phyloP scores from a whole-genome alignment of 305 asterid species.

The Rubia tinctorum region DNA sequence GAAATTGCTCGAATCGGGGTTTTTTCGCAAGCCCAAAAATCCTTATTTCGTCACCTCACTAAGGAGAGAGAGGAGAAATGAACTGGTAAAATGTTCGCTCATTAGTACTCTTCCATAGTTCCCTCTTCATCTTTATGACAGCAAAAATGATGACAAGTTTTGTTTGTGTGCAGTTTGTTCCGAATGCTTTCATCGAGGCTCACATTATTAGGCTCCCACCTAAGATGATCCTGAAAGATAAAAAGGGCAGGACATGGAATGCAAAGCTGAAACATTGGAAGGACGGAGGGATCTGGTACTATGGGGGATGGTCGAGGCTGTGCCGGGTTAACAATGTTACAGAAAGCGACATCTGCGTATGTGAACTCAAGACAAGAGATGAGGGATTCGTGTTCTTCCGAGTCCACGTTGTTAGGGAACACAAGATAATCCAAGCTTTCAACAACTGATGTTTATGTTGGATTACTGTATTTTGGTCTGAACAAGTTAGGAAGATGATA shows the following conservation, averaged over 20 bases:
- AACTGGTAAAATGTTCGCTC: conserved; percentile 6
- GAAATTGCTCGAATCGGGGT: conserved; percentile 32
- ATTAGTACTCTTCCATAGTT: background rate
- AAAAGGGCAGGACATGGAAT: background rate
- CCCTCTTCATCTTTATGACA: no score
- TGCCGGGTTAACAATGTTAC: conserved; percentile 34
- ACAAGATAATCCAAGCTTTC: background rate
- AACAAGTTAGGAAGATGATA: no score
- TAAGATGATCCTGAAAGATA: background rate
- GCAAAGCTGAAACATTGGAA: background rate
- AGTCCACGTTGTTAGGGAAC: background rate
- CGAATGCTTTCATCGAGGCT: conserved; percentile 11
- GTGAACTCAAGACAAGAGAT: background rate
- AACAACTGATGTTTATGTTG: background rate
- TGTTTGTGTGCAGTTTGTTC: conserved; percentile 11
- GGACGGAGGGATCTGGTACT: conserved; percentile 29
- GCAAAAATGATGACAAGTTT: background rate
- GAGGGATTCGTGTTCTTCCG: background rate
- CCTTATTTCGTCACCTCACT: conserved; percentile 36
- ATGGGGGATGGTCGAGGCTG: conserved; percentile 39
- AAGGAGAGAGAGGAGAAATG: conserved; percentile 3
- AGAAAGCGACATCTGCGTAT: conserved; percentile 20
- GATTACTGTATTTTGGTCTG: no score
- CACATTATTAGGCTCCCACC: conserved; percentile 12
- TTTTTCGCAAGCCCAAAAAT: conserved; percentile 16